Evolutionary conservation across 169 alveolate genomes (phyloP), one percentile per base, ranked within the genome.

Genomic region (Plasmodium reichenowi): DNA sequence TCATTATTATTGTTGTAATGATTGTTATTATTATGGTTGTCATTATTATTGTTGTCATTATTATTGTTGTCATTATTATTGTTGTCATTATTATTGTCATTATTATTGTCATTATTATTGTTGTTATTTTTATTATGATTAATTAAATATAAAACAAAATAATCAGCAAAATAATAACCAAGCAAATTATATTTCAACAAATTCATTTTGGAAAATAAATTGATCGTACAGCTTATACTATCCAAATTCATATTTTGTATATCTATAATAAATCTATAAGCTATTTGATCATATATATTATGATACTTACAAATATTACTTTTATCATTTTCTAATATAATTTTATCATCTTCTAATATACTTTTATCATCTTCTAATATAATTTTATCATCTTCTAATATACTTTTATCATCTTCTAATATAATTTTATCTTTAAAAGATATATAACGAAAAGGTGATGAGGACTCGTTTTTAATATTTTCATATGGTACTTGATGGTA

Each of bases 141-240:
- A 5, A 32, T 5, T 32, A 32, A 5, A 32, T 32, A 32, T 5
- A 80, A 10, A 29, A 80, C 50, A 70, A 70, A 48, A 15, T 68
- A 67, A 70, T 83, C 91, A n/a, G 91, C 83, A 26, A 83, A 70
- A 47, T 38, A 54, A 48, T 83, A 83, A 9, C 50, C 47, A 52
- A 83, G 10, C 1, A 83, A 47, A 58, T 83, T 83, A 60, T 83
- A 83, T 13, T 50, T 59, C 12, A 20, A 24, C 8, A 83, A 5
- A 50, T 70, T 83, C 43, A 83, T 50, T 47, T 70, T 83, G 3
- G 91, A 60, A 48, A 68, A 83, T 50, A 67, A 56, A 43, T 83
- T 83, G 9, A 83, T n/a, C 0, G 70, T 66, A 38, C 91, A 83
- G 13, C 91, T 83, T 43, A 83, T 43, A 13, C 67, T 45, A 47